phyloP scores from a whole-genome alignment of 306 rosid species.

The Quercus alba region DNA sequence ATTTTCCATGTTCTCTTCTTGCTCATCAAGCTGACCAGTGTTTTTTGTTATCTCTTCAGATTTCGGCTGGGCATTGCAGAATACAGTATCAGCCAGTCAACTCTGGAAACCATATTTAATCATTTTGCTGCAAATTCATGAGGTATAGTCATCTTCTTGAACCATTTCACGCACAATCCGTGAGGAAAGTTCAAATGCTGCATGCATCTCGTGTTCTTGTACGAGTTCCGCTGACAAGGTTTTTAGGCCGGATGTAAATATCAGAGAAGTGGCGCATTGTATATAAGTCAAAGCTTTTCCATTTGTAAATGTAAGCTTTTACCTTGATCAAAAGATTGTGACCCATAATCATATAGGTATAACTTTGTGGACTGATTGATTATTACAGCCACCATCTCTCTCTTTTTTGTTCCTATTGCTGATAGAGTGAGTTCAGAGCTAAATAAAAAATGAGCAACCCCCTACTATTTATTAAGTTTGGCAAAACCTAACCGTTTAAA shows the following conservation, averaged over 20 bases:
- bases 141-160: constrained; percentile 12
- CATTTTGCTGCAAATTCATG: constrained; percentile 82
- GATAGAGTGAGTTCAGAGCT: neutral
- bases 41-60: constrained; percentile 41
- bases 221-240: neutral
- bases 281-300: neutral
- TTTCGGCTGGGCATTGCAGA: constrained; percentile 70
- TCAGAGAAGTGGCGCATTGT: constrained; percentile 1
- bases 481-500: neutral
- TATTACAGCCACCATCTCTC: neutral
- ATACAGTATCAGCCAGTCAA: constrained; percentile 93
- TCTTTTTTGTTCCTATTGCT: neutral
- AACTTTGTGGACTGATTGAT: neutral
- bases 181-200: constrained; percentile 2
- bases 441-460: neutral
- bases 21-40: constrained; percentile 11
- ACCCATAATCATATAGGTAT: neutral
- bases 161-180: neutral
- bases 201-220: neutral
- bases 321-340: neutral
- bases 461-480: neutral
- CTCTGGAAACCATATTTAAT: constrained; percentile 85
- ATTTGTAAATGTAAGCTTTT: neutral
- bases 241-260: constrained; percentile 21
- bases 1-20: neutral